Evolutionary conservation across 495 filamentous ascomycete species (phyloP).

Genomic region (Echria macrotheca): DNA sequence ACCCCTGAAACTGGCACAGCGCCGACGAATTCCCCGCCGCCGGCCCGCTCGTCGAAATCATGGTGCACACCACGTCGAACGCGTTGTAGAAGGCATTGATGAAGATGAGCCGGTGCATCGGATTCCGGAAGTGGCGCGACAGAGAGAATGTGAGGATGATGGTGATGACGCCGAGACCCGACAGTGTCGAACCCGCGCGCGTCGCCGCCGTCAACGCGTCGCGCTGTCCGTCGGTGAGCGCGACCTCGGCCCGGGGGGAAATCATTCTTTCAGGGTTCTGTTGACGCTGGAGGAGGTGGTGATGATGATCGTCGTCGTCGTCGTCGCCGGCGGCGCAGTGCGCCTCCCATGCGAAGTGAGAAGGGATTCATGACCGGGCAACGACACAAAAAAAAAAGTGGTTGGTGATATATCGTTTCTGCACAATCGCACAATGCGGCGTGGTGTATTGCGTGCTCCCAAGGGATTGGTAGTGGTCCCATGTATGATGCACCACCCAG

Average conservation of each 20-base stretch:
- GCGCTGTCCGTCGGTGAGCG: conserved; percentile 30
- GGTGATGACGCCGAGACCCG: conserved; percentile 32
- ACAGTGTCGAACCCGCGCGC: conserved; percentile 35
- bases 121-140: conserved; percentile 41
- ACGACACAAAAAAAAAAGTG: no score
- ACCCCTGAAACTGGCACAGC: conserved; percentile 45
- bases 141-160: conserved; percentile 37
- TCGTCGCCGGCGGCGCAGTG: background rate
- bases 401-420: background rate
- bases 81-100: conserved; percentile 44
- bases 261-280: conserved; percentile 4
- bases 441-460: conserved; percentile 10
- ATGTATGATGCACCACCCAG: background rate
- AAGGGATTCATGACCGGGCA: no score
- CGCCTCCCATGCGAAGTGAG: background rate
- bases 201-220: conserved; percentile 29
- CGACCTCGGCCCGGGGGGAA: conserved; percentile 14
- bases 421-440: conserved; percentile 2
- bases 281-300: background rate
- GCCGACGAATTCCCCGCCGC: conserved; percentile 33
- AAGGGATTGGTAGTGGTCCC: background rate
- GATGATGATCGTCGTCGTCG: background rate
- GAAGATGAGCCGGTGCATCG: conserved; percentile 45
- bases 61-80: conserved; percentile 40
- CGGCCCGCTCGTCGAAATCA: conserved; percentile 41